These are phyloP conservation scores for Hansenula lynferdii DNA, from an alignment of 1,139 yeast genomes.

Conservation along the genomic window DNA sequence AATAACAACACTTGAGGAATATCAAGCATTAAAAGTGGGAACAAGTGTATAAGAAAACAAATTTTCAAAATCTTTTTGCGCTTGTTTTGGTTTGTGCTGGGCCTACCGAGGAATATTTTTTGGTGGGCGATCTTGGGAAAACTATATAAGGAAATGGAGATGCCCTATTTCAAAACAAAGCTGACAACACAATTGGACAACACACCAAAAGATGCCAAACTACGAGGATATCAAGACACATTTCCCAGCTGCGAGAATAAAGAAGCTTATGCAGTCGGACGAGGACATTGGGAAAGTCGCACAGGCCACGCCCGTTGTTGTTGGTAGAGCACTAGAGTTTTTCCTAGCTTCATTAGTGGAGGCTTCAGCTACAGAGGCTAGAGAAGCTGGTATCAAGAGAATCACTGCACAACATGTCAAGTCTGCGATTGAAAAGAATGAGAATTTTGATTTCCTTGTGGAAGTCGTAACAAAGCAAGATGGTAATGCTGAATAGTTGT, in stretches of 20 bases:
- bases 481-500: neutral
- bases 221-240: conserved; percentile 73
- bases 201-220: conserved; percentile 17
- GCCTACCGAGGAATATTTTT: too few relatives aligned
- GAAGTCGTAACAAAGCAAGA: conserved; percentile 37
- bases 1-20: too few relatives aligned
- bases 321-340: conserved; percentile 89
- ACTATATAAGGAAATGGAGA: too few relatives aligned
- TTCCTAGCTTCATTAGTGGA: conserved; percentile 89
- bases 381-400: conserved; percentile 69
- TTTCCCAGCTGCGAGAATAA: conserved; percentile 95
- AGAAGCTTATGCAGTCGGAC: conserved; percentile 95
- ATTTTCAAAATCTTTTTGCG: too few relatives aligned
- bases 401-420: conserved; percentile 81
- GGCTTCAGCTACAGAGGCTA: conserved; percentile 77
- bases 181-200: too few relatives aligned
- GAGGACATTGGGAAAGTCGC: conserved; percentile 99
- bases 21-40: too few relatives aligned
- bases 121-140: too few relatives aligned
- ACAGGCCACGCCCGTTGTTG: conserved; percentile 96
- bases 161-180: too few relatives aligned
- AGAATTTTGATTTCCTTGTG: conserved; percentile 86
- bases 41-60: too few relatives aligned
- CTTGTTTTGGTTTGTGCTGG: too few relatives aligned
- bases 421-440: conserved; percentile 79